A percentile compares a stretch with the other conserved stretches of the same genome.
Evolutionary conservation across 345 rosid genomes (phyloP).

Genomic region (Euphorbia tirucalli): DNA sequence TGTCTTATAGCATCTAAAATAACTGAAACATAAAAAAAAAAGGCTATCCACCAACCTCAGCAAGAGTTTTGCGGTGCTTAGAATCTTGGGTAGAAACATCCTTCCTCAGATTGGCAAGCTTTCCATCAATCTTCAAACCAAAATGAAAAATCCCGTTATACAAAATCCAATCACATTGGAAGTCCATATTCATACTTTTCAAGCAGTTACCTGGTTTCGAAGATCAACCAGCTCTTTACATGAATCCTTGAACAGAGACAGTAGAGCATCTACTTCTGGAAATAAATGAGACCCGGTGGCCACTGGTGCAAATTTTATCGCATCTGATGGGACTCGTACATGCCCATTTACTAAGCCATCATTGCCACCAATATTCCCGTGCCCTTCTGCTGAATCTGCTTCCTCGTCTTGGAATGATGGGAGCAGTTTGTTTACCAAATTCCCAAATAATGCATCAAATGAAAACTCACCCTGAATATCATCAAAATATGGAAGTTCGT

Average conservation of each 20-base stretch:
- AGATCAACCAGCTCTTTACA: constrained; percentile 88
- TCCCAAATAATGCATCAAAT: constrained; percentile 91
- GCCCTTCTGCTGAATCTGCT: constrained; percentile 60
- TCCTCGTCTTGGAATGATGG: constrained; percentile 90
- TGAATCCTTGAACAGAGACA: constrained; percentile 84
- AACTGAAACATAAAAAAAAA: neutral
- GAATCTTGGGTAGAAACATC: constrained; percentile 91
- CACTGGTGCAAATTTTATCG: constrained; percentile 48
- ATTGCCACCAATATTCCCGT: constrained; percentile 48
- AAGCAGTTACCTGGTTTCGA: constrained; percentile 60
- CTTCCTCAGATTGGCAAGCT: constrained; percentile 77
- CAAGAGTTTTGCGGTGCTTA: constrained; percentile 88
- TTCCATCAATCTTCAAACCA: constrained; percentile 77
- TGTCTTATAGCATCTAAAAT: neutral
- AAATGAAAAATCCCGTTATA: constrained; percentile 20
- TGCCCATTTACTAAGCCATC: constrained; percentile 76
- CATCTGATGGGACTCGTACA: constrained; percentile 54
- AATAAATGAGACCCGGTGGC: constrained; percentile 52
- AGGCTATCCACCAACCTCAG: constrained; percentile 54
- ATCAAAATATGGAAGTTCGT: neutral
- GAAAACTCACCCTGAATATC: constrained; percentile 86
- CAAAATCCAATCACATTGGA: neutral
- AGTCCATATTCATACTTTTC: neutral
- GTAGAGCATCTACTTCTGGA: constrained; percentile 90
- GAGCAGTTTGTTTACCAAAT: constrained; percentile 74